Conservation (phyloP, 305 asterid species). For the Euphrasia arctica region DNA sequence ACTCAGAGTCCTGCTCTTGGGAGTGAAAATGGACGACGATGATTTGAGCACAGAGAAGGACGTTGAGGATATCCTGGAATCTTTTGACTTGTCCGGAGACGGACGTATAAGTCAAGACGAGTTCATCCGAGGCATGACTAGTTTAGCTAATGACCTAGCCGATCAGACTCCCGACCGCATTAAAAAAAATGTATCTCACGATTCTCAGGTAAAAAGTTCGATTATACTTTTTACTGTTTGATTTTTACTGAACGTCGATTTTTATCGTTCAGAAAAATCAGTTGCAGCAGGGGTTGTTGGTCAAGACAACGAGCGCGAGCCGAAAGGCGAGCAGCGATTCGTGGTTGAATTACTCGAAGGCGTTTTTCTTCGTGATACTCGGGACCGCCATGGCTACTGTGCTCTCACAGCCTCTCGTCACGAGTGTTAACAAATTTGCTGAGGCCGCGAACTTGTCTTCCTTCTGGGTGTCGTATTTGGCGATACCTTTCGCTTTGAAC, state of each 20-base stretch:
- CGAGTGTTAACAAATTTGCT: conserved; percentile 32
- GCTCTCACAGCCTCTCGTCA: conserved; percentile 40
- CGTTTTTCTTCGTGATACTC: conserved; percentile 29
- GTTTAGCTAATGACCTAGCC: conserved; percentile 28
- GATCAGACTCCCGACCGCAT: conserved; percentile 27
- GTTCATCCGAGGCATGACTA: conserved; percentile 42
- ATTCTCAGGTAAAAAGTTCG: conserved; percentile 33
- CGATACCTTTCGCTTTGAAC: conserved; percentile 49
- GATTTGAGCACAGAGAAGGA: conserved; percentile 41
- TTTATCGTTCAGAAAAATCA: not conserved
- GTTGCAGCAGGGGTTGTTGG: conserved; percentile 33
- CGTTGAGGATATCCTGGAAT: conserved; percentile 41
- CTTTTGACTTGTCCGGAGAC: conserved; percentile 43
- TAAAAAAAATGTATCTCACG: conserved; percentile 2
- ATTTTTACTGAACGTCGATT: not conserved
- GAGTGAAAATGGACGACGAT: conserved; percentile 39
- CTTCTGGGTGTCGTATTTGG: conserved; percentile 41
- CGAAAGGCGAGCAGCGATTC: conserved; percentile 10
- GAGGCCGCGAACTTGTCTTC: conserved; percentile 40
- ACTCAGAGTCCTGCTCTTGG: conserved; percentile 53
- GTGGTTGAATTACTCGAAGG: conserved; percentile 33
- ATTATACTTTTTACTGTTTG: not conserved
- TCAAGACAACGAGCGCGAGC: conserved; percentile 16
- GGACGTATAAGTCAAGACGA: conserved; percentile 42
- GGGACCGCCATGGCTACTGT: conserved; percentile 35